Percentiles rank a stretch among this genome's conserved stretches.
Conservation (phyloP, 495 filamentous ascomycete genomes). For the Viridothelium virens region DNA sequence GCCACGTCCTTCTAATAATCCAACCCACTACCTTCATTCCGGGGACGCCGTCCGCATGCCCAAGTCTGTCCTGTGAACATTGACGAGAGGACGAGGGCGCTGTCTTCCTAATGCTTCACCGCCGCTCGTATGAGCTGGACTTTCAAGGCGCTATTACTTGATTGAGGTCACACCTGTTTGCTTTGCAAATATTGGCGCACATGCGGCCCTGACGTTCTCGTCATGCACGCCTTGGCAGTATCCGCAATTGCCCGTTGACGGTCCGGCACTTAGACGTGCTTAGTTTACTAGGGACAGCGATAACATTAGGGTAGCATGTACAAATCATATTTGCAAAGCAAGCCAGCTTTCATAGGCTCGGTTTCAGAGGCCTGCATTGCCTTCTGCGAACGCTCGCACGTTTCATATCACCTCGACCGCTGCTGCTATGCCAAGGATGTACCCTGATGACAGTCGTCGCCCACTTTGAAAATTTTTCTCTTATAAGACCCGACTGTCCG, state of each 20-base stretch:
- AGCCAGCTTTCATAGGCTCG: neutral
- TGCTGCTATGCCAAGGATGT: neutral
- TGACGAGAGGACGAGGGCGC: neutral
- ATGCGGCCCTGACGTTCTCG: neutral
- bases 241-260: neutral
- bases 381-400: neutral
- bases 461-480: neutral
- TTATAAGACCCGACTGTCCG: neutral
- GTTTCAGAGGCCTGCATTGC: constrained; percentile 6
- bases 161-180: constrained; percentile 11
- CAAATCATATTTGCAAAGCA: neutral
- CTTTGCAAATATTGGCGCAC: neutral
- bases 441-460: neutral
- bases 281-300: neutral
- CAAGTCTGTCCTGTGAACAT: neutral
- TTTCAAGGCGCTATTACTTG: neutral
- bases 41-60: neutral
- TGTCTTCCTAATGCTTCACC: neutral
- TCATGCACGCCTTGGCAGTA: neutral
- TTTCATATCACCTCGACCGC: neutral
- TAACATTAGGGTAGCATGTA: neutral
- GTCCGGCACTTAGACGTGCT: neutral
- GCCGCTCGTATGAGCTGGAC: neutral
- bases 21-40: neutral
- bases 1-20: neutral